Conservation (phyloP, 1,139 yeast species). For the Lodderomyces parapsilosis region DNA sequence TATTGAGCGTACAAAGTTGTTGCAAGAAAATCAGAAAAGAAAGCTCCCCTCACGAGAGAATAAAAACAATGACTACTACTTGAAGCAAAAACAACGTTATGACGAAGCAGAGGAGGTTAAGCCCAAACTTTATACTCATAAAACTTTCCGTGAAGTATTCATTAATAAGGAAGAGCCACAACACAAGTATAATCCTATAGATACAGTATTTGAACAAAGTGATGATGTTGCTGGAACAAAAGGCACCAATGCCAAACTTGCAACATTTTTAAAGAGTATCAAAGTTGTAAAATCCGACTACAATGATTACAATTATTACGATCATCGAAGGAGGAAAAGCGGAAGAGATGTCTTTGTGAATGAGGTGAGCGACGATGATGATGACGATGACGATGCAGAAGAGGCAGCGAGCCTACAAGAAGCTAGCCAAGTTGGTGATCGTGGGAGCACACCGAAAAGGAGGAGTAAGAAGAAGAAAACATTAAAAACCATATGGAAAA, state of each 20-base stretch:
- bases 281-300: conserved; percentile 35
- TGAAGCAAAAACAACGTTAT: conserved; percentile 34
- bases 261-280: conserved; percentile 22
- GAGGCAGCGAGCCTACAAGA: background rate
- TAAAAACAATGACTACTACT: conserved; percentile 32
- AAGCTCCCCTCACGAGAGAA: conserved; percentile 7
- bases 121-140: conserved; percentile 41
- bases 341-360: conserved; percentile 13
- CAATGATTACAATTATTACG: conserved; percentile 38
- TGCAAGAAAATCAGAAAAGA: background rate
- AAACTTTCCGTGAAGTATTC: conserved; percentile 42
- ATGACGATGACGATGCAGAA: conserved; percentile 17
- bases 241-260: background rate
- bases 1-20: background rate
- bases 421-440: background rate
- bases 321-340: conserved; percentile 17
- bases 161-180: conserved; percentile 29
- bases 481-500: conserved; percentile 25
- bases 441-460: conserved; percentile 4
- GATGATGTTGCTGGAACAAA: conserved; percentile 24
- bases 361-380: conserved; percentile 18
- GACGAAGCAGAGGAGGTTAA: conserved; percentile 34
- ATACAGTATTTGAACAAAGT: conserved; percentile 39
- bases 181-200: conserved; percentile 41
- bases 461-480: conserved; percentile 24